phyloP scores from a whole-genome alignment of 2,329 filamentous ascomycete genomes.

The Pseudogymnoascus sp. region DNA sequence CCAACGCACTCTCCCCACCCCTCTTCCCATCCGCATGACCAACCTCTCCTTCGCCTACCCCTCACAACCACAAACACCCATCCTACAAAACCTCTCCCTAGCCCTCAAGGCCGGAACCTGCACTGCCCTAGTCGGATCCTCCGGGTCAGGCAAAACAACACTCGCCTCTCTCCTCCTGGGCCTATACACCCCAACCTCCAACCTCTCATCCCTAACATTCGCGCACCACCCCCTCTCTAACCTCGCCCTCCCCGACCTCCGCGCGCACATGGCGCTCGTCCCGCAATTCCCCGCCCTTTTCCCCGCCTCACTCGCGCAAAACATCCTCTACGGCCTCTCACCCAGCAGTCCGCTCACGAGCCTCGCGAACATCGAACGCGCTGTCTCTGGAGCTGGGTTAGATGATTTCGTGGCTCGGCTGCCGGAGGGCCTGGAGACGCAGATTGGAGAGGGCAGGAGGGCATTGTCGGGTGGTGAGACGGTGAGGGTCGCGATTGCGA shows the following conservation, averaged over 20 bases:
- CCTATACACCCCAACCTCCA: slow-evolving; percentile 50
- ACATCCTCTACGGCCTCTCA: slow-evolving; percentile 50
- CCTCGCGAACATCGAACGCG: slow-evolving; percentile 27
- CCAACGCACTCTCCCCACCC: background rate
- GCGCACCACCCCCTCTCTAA: slow-evolving; percentile 34
- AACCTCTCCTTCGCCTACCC: slow-evolving; percentile 63
- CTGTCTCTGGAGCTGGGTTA: slow-evolving; percentile 52
- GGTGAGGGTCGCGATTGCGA: slow-evolving; percentile 69
- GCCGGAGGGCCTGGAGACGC: slow-evolving; percentile 61
- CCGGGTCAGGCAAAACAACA: slow-evolving; percentile 86
- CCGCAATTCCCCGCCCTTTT: slow-evolving; percentile 25
- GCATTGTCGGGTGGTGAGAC: slow-evolving; percentile 72
- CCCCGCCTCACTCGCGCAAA: slow-evolving; percentile 39
- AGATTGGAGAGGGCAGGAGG: slow-evolving; percentile 67
- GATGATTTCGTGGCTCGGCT: slow-evolving; percentile 54
- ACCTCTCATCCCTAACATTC: slow-evolving; percentile 31
- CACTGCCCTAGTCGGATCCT: slow-evolving; percentile 74
- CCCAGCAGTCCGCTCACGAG: slow-evolving; percentile 52
- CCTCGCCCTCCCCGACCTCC: slow-evolving; percentile 28
- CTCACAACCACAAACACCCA: slow-evolving; percentile 41
- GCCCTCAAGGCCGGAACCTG: slow-evolving; percentile 56
- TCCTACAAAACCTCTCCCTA: slow-evolving; percentile 60
- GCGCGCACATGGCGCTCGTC: slow-evolving; percentile 24
- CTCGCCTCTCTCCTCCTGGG: slow-evolving; percentile 68
- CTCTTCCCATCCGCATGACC: slow-evolving; percentile 14